Evolutionary conservation across 208 protist genomes (phyloP).

Genomic region (Kentomonas sorsogonicus): DNA sequence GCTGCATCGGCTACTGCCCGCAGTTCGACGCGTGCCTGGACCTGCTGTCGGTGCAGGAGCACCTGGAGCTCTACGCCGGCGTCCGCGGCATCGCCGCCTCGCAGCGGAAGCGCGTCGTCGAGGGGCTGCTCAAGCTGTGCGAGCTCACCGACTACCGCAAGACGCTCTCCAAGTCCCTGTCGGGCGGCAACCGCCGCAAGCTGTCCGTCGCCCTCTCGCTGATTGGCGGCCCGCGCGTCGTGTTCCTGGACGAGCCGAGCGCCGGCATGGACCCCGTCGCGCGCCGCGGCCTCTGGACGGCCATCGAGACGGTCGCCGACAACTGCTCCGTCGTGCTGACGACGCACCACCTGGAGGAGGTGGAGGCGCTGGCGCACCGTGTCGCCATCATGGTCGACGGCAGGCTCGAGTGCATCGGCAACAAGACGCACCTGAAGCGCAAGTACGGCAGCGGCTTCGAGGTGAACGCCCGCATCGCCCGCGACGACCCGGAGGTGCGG

Average conservation of each 20-base stretch:
- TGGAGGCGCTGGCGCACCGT: slow-evolving; percentile 75
- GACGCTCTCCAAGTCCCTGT: slow-evolving; percentile 30
- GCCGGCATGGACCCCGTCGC: slow-evolving; percentile 86
- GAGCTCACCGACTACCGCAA: slow-evolving; percentile 34
- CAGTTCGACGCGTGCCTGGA: slow-evolving; percentile 90
- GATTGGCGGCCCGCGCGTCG: slow-evolving; percentile 62
- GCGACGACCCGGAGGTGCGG: slow-evolving; percentile 12
- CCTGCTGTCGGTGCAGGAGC: slow-evolving; percentile 87
- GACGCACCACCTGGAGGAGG: slow-evolving; percentile 92
- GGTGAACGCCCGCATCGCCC: slow-evolving; percentile 31
- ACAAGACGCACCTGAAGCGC: slow-evolving; percentile 74
- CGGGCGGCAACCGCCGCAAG: slow-evolving; percentile 85
- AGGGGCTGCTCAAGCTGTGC: slow-evolving; percentile 30
- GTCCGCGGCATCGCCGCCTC: slow-evolving; percentile 36
- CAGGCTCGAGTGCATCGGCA: slow-evolving; percentile 80
- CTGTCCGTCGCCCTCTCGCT: slow-evolving; percentile 74
- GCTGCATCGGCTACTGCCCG: slow-evolving; percentile 88
- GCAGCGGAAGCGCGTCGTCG: slow-evolving; percentile 18
- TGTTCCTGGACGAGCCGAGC: slow-evolving; percentile 87
- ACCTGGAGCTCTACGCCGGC: slow-evolving; percentile 78
- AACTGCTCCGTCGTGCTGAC: slow-evolving; percentile 84
- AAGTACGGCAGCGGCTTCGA: slow-evolving; percentile 74
- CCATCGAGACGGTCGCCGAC: slow-evolving; percentile 48
- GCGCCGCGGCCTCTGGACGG: slow-evolving; percentile 71
- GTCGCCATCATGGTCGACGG: slow-evolving; percentile 90